phyloP scores from a whole-genome alignment of 2,329 filamentous ascomycete genomes.

The Xylariaceae sp. region DNA sequence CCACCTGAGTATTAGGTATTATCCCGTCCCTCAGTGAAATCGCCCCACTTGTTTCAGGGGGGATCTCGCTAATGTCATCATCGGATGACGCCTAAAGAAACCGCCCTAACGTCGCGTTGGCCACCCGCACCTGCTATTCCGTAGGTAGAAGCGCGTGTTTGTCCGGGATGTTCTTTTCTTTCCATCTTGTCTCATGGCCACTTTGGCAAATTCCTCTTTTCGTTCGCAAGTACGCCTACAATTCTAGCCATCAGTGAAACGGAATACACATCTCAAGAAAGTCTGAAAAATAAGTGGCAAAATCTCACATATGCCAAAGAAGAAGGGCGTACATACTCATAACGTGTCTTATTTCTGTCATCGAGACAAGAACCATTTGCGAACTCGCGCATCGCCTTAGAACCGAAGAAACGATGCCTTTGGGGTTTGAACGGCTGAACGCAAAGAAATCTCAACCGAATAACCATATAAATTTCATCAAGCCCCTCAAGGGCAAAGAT shows the following conservation, averaged over 20 bases:
- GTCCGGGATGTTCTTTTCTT: neutral
- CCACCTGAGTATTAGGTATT: too few relatives aligned
- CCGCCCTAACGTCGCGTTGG: too few relatives aligned
- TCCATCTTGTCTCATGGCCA: neutral
- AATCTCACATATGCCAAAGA: neutral
- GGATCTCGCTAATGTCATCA: neutral
- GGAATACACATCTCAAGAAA: too few relatives aligned
- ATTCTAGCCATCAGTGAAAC: too few relatives aligned
- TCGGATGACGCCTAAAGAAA: neutral
- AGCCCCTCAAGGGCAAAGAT: slow-evolving; percentile 62
- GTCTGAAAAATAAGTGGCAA: too few relatives aligned
- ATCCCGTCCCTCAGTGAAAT: neutral
- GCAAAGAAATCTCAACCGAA: slow-evolving; percentile 70
- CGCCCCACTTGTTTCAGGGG: neutral
- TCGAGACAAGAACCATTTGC: neutral
- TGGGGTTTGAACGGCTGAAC: slow-evolving; percentile 75
- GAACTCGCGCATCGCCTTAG: neutral
- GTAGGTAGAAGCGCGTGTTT: neutral
- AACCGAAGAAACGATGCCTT: slow-evolving; percentile 53
- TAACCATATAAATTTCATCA: slow-evolving; percentile 77
- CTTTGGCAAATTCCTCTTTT: neutral
- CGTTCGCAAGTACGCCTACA: neutral
- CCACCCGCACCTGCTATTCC: neutral
- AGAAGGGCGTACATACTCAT: neutral
- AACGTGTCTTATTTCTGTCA: neutral